These are phyloP conservation scores for Curvularia eragrostidis DNA, from an alignment of 2,329 filamentous ascomycete genomes.

Conservation along the genomic window DNA sequence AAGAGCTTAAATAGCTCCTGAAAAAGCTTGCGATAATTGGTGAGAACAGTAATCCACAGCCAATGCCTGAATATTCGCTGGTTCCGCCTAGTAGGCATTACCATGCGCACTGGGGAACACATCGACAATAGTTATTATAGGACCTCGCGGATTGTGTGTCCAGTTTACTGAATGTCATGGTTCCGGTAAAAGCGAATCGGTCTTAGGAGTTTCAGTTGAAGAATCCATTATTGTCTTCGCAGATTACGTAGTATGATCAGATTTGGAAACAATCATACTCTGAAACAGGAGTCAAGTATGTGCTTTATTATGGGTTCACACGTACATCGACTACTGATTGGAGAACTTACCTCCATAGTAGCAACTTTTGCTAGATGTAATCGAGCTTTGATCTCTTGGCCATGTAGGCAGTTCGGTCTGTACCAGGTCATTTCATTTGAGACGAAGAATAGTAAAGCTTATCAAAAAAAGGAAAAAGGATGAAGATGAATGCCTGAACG, in stretches of 20 bases:
- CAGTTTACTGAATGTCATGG: not conserved
- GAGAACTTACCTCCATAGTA: not conserved
- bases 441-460: not conserved
- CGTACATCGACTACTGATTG: not conserved
- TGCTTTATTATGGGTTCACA: not conserved
- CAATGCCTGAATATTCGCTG: not conserved
- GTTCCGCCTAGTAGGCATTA: not conserved
- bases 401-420: not conserved
- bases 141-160: not conserved
- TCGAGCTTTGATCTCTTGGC: not conserved
- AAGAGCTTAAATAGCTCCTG: slow-evolving; percentile 5
- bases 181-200: not conserved
- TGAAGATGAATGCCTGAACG: not conserved
- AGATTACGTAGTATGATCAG: not conserved
- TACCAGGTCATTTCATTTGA: not conserved
- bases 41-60: slow-evolving; percentile 24
- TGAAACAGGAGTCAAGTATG: not conserved
- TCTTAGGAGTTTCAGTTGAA: not conserved
- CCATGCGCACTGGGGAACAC: not conserved
- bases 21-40: not conserved
- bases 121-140: not conserved
- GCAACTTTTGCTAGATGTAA: not conserved
- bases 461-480: not conserved
- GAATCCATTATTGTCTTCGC: not conserved
- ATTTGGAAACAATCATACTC: not conserved